Evolutionary conservation across 129 eudicot species (phyloP).

Genomic region (Pseudognaphalium luteoalbum): DNA sequence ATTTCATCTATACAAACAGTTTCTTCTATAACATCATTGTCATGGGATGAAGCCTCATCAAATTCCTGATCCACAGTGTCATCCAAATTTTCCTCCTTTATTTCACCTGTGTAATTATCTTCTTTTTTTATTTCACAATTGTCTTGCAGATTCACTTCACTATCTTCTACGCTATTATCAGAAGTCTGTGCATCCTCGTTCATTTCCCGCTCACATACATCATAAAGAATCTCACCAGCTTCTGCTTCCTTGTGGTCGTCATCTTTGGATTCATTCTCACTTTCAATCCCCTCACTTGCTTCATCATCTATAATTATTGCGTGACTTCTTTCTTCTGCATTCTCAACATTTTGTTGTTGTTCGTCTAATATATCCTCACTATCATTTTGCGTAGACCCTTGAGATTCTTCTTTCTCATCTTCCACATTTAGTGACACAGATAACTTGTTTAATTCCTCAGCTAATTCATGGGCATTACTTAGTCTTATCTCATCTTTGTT

Average conservation of each 20-base stretch:
- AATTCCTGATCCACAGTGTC: constrained; percentile 28
- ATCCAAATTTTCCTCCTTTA: constrained; percentile 19
- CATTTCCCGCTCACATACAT: constrained; percentile 36
- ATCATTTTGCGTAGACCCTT: constrained; percentile 17
- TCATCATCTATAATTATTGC: constrained; percentile 21
- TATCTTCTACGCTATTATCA: constrained; percentile 24
- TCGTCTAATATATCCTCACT: not conserved
- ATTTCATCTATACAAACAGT: constrained; percentile 23
- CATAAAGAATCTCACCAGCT: constrained; percentile 23
- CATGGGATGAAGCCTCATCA: constrained; percentile 29
- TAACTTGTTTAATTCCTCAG: constrained; percentile 14
- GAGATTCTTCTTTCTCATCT: constrained; percentile 25
- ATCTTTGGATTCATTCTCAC: constrained; percentile 34
- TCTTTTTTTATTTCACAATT: constrained; percentile 27
- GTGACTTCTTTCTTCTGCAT: constrained; percentile 14
- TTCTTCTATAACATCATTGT: constrained; percentile 29
- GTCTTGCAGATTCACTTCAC: constrained; percentile 22
- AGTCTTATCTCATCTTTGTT: constrained; percentile 16
- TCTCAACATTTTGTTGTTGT: constrained; percentile 31
- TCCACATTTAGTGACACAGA: constrained; percentile 25
- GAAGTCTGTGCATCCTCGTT: constrained; percentile 19
- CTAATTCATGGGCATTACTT: constrained; percentile 24
- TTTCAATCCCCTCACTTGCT: constrained; percentile 32
- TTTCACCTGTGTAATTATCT: constrained; percentile 18
- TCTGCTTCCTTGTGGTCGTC: constrained; percentile 29